Base-by-base conservation (phyloP, 2,329 filamentous ascomycete genomes). In the Pyricularia pennisetigena region DNA sequence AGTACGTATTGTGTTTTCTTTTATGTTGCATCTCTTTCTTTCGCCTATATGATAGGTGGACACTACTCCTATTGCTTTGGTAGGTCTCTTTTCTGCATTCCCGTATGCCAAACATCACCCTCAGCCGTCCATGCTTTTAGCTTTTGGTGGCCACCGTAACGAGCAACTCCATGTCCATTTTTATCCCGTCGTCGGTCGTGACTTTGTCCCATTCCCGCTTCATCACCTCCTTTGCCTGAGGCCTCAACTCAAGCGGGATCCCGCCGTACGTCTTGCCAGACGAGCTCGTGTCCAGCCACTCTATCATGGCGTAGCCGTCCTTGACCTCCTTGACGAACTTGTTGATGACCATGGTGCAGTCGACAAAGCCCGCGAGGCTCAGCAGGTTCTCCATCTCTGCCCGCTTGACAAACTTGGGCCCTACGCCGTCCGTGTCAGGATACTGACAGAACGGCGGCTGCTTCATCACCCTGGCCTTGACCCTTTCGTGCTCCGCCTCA, bases 261-360 rank as follows among this genome's bases (percentile, higher is more conserved):
- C 73, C 72, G 3, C 75, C 75, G 63, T 75, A 76, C 20, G 74
- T 76, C 69, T 75, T 75, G 29, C 75, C 75, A 4, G 75, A 76
- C 26, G 74, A 75, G 67, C 75, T 76, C 5, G 73, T 74, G 68
- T 75, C 74, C 63, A 76, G 26, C 75, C 75, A 76, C 4, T 75
- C 71, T 49, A 76, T 69, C 75, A 76, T 76, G 20, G 67, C 73
- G 6, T 72, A 72, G 3, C 65, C 70, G 23, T 66, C 32, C 12
- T 7, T 24, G 10, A 30, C 64, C 35, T 32, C 20, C 64, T 75
- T 75, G 68, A 74, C 68, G 24, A 76, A 73, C 16, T 61, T 72
- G 63, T 73, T 76, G 54, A 70, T 68, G 54, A 72, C 68, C 29
- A 75, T 71, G 10, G 70, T 69, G 14, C 71, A 72, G 4, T 64